Conservation (phyloP, 441 rosid species). For the Cnidoscolus chayamansa region DNA sequence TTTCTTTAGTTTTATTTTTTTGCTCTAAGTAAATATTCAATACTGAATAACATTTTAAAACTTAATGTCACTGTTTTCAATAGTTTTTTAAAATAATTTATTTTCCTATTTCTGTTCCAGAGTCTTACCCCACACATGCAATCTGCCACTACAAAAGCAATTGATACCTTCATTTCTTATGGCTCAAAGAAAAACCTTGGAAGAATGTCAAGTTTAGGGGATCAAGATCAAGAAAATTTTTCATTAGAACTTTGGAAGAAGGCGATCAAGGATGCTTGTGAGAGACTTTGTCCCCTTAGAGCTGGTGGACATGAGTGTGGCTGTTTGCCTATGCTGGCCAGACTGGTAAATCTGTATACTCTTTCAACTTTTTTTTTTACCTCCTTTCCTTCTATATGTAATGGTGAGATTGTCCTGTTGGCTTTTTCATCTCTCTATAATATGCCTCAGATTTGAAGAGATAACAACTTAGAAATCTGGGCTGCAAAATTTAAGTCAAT, state of each 20-base stretch:
- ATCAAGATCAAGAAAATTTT: slow-evolving; percentile 65
- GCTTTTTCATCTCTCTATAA: not conserved
- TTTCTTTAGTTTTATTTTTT: slow-evolving; percentile 3
- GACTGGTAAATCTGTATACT: slow-evolving; percentile 53
- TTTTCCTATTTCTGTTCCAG: slow-evolving; percentile 44
- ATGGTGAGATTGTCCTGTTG: not conserved
- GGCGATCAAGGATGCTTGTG: slow-evolving; percentile 89
- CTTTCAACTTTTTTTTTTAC: slow-evolving; percentile 1
- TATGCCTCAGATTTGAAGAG: not conserved
- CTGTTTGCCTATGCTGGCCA: slow-evolving; percentile 70
- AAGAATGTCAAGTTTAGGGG: slow-evolving; percentile 39
- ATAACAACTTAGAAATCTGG: not conserved
- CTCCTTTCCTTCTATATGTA: not conserved
- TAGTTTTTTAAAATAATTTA: slow-evolving; percentile 23
- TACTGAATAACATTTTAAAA: not conserved
- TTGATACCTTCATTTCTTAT: slow-evolving; percentile 34
- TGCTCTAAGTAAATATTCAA: not conserved
- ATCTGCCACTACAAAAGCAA: slow-evolving; percentile 44
- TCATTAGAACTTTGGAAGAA: slow-evolving; percentile 87
- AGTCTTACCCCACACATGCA: slow-evolving; percentile 95
- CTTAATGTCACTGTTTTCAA: not conserved
- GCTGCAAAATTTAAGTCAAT: not conserved
- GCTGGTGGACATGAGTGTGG: slow-evolving; percentile 94
- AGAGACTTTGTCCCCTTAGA: slow-evolving; percentile 94
- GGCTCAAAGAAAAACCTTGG: slow-evolving; percentile 45